These are phyloP conservation scores for Carex scoparia DNA, from an alignment of 176 grass and related monocot species.

Conservation along the genomic window DNA sequence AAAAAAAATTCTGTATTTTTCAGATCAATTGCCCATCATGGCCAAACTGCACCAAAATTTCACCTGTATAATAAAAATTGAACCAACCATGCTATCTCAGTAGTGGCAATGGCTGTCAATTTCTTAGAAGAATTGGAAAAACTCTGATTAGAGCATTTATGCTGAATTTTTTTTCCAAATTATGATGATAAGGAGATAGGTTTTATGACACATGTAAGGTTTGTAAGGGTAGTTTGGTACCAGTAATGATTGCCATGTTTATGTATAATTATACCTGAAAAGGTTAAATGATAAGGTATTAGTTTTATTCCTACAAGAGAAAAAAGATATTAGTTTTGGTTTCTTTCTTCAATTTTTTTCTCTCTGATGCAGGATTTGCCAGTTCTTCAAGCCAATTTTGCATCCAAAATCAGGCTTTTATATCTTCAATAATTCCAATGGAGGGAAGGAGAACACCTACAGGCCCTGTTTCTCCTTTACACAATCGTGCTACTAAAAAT, in stretches of 20 bases:
- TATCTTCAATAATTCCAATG: not conserved
- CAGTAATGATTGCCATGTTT: not conserved
- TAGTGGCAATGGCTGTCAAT: not conserved
- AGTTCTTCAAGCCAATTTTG: not conserved
- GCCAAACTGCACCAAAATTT: not conserved
- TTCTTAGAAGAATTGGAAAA: not conserved
- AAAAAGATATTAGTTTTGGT: not conserved
- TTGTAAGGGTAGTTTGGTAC: not conserved
- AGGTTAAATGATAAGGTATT: not conserved
- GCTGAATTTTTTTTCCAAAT: not conserved
- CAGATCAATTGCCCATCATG: not conserved
- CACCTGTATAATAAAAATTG: not conserved
- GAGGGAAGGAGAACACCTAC: constrained; percentile 15
- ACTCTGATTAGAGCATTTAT: not conserved
- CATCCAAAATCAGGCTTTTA: not conserved
- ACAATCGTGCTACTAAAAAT: not conserved
- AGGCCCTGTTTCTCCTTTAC: constrained; percentile 14
- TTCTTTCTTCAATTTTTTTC: not conserved
- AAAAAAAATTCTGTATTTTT: not conserved
- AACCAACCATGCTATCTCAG: not conserved
- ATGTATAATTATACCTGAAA: not conserved
- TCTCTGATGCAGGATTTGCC: not conserved
- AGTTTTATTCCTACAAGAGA: not conserved
- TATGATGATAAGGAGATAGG: not conserved
- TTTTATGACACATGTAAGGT: not conserved